These are phyloP conservation scores for Panicum hallii DNA, from an alignment of 202 grass and related monocot genomes.

Conservation along the genomic window DNA sequence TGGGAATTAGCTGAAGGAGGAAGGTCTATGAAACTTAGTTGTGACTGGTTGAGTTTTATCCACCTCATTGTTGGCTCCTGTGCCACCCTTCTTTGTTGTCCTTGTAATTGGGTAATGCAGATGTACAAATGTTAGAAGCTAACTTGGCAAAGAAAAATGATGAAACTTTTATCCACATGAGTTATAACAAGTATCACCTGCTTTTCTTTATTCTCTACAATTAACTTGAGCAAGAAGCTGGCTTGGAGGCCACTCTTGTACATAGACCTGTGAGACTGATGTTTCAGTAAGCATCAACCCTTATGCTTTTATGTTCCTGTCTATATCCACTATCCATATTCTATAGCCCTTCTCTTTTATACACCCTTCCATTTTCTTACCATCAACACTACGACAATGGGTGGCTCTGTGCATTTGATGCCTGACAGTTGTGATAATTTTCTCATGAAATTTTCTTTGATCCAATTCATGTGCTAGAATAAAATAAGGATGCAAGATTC, in stretches of 20 bases:
- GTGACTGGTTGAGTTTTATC: conserved; percentile 3
- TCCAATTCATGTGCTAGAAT: background rate
- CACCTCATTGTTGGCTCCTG: background rate
- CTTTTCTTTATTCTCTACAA: background rate
- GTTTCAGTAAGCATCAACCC: background rate
- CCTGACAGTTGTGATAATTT: conserved; percentile 16
- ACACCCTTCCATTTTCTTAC: background rate
- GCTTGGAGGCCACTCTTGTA: background rate
- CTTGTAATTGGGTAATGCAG: background rate
- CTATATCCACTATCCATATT: background rate
- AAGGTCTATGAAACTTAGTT: background rate
- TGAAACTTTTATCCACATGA: background rate
- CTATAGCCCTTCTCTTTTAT: background rate
- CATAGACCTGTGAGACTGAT: background rate
- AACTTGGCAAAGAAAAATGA: background rate
- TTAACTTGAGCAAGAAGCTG: background rate
- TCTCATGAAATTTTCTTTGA: background rate
- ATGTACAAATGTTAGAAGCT: background rate
- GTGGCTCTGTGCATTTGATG: conserved; percentile 1
- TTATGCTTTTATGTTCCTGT: too few species aligned
- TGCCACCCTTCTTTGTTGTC: background rate
- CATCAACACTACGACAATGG: background rate
- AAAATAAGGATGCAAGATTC: conserved; percentile 13
- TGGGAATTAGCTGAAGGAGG: conserved; percentile 8
- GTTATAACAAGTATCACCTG: background rate